Base-by-base conservation (phyloP, 2,329 filamentous ascomycete genomes). In the Bipolaris sorokiniana region DNA sequence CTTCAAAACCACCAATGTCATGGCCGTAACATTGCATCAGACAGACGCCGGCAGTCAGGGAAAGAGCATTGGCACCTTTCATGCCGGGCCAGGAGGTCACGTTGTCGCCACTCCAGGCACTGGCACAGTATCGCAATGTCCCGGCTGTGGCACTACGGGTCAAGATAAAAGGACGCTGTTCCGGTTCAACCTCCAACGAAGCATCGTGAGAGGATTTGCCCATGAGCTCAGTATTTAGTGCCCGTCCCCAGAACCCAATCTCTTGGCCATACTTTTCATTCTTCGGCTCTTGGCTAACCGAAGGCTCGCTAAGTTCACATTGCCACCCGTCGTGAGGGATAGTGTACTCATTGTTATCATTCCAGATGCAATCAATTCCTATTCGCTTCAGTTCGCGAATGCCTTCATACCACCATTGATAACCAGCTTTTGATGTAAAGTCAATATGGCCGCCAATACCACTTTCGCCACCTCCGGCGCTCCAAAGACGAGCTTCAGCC, bases 321-420 rank as follows among this genome's bases (percentile, higher is more conserved):
- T 85, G 76, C 88, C 88, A 91, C 22, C 83, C 79, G 57, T 91
- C 89, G 58, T 85, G 80, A 0, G 86, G 82, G 2, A 90, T 81
- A 0, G 85, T 87, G 71, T 90, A 91, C 72, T 91, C 89, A 63
- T 91, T 91, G 74, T 91, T 91, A 70, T 91, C 89, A 63, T 91
- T 91, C 89, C 89, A 91, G 77, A 91, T 90, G 46, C 83, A 88
- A 63, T 90, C 88, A 54, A 91, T 88, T 1, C 88, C 88, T 7
- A 85, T 76, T 23, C 83, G 77, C 52, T 85, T 85, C 1, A 91
- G 79, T 48, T 81, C 82, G 56, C 84, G 82, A 7, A 90, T 84
- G 1, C 89, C 88, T 0, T 89, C 79, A 58, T 85, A 88, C 89
- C 89, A 91, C 86, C 88, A 91, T 15, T 86, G 78, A 67, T 86